These are phyloP conservation scores for Sporobolomyces roseus DNA, from an alignment of 768 basidiomycete genomes.

Conservation along the genomic window DNA sequence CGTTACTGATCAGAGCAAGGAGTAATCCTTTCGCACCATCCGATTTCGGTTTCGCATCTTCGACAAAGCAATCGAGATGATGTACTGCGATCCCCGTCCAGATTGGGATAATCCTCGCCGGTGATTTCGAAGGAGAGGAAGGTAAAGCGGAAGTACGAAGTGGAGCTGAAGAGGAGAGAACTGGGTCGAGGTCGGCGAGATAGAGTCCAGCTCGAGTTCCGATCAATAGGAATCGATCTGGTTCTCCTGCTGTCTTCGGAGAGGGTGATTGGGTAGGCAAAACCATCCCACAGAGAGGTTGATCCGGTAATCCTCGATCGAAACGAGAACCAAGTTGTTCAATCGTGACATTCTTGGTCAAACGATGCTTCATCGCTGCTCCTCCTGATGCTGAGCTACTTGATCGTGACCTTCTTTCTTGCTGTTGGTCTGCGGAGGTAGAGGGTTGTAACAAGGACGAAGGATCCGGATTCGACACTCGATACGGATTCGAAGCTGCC, in stretches of 20 bases:
- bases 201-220: conserved; percentile 17
- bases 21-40: conserved; percentile 11
- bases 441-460: too few relatives aligned
- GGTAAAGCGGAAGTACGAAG: not conserved
- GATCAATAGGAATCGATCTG: conserved; percentile 30
- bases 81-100: conserved; percentile 24
- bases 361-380: not conserved
- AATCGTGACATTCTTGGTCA: conserved; percentile 6
- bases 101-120: conserved; percentile 3
- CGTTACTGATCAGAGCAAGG: conserved; percentile 1
- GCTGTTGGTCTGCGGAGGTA: not conserved
- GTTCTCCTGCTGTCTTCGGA: not conserved
- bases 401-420: not conserved
- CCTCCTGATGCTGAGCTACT: not conserved
- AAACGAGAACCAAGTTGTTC: conserved; percentile 24
- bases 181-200: conserved; percentile 21
- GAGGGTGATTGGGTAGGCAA: not conserved
- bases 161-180: conserved; percentile 1
- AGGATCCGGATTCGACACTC: not conserved
- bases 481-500: not conserved
- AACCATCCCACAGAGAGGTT: conserved; percentile 7
- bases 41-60: not conserved
- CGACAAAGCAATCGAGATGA: conserved; percentile 16
- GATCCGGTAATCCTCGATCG: conserved; percentile 4
- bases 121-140: not conserved